Conservation (phyloP, 495 filamentous ascomycete genomes). For the Penicillium angulare region DNA sequence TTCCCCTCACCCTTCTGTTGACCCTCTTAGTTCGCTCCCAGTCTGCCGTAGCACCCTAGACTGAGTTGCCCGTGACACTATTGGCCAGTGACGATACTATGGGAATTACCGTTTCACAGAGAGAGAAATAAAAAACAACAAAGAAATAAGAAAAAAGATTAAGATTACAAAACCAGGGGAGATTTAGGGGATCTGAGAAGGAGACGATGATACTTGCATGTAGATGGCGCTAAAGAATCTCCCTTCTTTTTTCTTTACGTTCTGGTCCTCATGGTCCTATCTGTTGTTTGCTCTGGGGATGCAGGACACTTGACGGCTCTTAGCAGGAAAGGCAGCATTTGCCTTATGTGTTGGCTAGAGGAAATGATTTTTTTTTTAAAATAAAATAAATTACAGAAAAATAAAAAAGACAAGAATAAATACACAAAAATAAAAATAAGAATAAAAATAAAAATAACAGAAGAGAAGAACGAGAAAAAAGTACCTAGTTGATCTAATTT, state of each 20-base stretch:
- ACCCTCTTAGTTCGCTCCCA: neutral
- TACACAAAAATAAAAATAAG: neutral
- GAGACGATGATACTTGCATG: neutral
- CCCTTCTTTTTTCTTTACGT: neutral
- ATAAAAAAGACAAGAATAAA: neutral
- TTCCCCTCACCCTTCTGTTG: neutral
- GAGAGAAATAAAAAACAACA: neutral
- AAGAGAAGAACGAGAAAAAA: neutral
- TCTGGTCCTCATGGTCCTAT: neutral
- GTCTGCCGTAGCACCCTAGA: constrained; percentile 17
- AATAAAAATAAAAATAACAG: constrained; percentile 1
- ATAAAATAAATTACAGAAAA: neutral
- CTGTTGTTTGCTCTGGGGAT: constrained; percentile 11
- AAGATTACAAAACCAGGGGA: too few relatives aligned
- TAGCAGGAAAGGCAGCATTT: constrained; percentile 17
- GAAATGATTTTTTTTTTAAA: neutral
- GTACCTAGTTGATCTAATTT: too few relatives aligned
- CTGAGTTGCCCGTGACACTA: constrained; percentile 22
- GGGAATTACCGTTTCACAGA: constrained; percentile 18
- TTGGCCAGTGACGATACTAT: constrained; percentile 20
- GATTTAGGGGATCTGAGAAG: too few relatives aligned
- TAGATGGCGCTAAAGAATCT: neutral
- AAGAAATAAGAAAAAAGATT: neutral
- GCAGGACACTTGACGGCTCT: constrained; percentile 13
- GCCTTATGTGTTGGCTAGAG: constrained; percentile 16